phyloP scores from a whole-genome alignment of 106 monocot species.

The Dioscorea dumetorum region DNA sequence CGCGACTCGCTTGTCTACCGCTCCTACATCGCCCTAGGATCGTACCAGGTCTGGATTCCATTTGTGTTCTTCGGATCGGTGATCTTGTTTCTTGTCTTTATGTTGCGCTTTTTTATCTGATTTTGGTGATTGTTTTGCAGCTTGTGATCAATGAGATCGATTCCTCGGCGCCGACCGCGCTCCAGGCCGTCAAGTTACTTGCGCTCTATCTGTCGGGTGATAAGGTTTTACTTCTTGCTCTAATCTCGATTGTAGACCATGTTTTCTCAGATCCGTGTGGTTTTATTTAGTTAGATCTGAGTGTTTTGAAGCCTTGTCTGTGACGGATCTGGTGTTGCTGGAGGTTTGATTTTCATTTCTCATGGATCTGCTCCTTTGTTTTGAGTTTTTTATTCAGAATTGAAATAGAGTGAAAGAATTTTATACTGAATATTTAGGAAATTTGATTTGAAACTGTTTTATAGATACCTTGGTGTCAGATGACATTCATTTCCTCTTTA shows the following conservation, averaged over 20 bases:
- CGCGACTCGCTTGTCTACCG: slow-evolving; percentile 77
- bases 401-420: too few species aligned
- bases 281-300: too few species aligned
- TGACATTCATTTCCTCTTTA: too few species aligned
- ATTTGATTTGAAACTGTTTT: too few species aligned
- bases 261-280: not conserved
- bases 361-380: too few species aligned
- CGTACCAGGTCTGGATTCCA: slow-evolving; percentile 36
- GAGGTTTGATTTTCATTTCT: too few species aligned
- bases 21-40: slow-evolving; percentile 89
- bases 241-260: not conserved
- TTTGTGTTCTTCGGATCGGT: not conserved
- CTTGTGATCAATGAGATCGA: slow-evolving; percentile 84
- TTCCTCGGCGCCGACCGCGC: slow-evolving; percentile 72
- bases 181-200: slow-evolving; percentile 92
- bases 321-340: too few species aligned
- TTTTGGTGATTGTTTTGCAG: slow-evolving; percentile 23
- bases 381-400: too few species aligned
- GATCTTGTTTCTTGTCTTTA: not conserved
- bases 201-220: slow-evolving; percentile 65
- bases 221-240: slow-evolving; percentile 40
- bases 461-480: too few species aligned
- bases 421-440: too few species aligned
- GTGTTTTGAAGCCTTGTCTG: too few species aligned
- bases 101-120: not conserved